Evolutionary conservation across 352 stramenopile genomes (phyloP).

Genomic region (Nothophytophthora sp.): DNA sequence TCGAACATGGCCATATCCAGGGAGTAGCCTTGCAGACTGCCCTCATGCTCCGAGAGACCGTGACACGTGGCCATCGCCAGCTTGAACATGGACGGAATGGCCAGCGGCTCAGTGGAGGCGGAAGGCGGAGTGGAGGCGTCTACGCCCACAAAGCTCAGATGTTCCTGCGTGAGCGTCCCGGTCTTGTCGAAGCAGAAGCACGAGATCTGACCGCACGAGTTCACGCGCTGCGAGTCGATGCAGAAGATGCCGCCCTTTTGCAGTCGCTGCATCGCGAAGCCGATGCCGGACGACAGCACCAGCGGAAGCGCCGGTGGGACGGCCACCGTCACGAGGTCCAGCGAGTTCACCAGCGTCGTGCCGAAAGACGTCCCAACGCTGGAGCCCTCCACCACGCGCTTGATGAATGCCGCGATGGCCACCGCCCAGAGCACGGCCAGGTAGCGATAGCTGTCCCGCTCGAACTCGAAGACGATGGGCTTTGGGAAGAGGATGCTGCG

Average conservation of each 20-base stretch:
- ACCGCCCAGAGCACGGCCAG: slow-evolving; percentile 42
- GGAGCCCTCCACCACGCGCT: slow-evolving; percentile 32
- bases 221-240: slow-evolving; percentile 60
- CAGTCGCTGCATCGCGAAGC: slow-evolving; percentile 50
- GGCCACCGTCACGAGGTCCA: slow-evolving; percentile 68
- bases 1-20: slow-evolving; percentile 61
- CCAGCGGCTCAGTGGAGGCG: not conserved
- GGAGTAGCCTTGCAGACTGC: slow-evolving; percentile 39
- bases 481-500: slow-evolving; percentile 65
- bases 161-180: slow-evolving; percentile 48
- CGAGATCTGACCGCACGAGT: slow-evolving; percentile 46
- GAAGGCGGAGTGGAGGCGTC: slow-evolving; percentile 1
- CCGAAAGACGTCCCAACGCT: slow-evolving; percentile 16
- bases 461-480: slow-evolving; percentile 55
- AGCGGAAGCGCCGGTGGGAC: slow-evolving; percentile 60
- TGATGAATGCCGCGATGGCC: slow-evolving; percentile 54
- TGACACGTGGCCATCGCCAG: slow-evolving; percentile 55
- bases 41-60: slow-evolving; percentile 35
- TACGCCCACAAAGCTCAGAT: slow-evolving; percentile 33
- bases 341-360: slow-evolving; percentile 41
- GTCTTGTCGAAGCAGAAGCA: slow-evolving; percentile 73
- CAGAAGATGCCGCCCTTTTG: slow-evolving; percentile 47
- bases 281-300: slow-evolving; percentile 55
- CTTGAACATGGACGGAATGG: slow-evolving; percentile 13
- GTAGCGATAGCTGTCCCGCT: slow-evolving; percentile 71